Evolutionary conservation across 1,284 basidiomycete species (phyloP).

Genomic region (Thelephora terrestris): DNA sequence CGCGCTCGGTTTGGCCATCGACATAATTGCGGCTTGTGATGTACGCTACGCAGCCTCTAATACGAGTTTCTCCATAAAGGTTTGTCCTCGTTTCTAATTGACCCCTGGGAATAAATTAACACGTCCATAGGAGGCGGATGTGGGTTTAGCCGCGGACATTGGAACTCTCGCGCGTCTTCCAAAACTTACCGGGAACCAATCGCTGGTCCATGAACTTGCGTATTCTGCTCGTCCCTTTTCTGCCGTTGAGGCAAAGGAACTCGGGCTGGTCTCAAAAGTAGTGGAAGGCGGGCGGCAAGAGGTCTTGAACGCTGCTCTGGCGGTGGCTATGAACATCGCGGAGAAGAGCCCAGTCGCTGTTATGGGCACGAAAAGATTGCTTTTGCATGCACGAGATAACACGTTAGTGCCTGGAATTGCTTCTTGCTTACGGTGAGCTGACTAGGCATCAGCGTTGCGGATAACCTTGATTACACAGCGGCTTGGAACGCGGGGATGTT

Average conservation of each 20-base stretch:
- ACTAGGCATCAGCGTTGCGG: slow-evolving; percentile 44
- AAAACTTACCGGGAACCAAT: slow-evolving; percentile 74
- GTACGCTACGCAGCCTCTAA: slow-evolving; percentile 65
- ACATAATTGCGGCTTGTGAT: slow-evolving; percentile 77
- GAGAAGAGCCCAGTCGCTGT: slow-evolving; percentile 79
- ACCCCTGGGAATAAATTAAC: background rate
- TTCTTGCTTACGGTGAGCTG: background rate
- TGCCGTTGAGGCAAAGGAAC: slow-evolving; percentile 55
- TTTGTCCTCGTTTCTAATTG: background rate
- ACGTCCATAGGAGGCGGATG: slow-evolving; percentile 68
- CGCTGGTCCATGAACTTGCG: slow-evolving; percentile 71
- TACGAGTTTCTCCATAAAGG: slow-evolving; percentile 70
- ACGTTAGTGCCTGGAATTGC: slow-evolving; percentile 30
- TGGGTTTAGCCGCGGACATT: slow-evolving; percentile 86
- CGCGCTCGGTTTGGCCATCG: slow-evolving; percentile 66
- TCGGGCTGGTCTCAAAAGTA: slow-evolving; percentile 75
- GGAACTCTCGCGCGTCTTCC: slow-evolving; percentile 83
- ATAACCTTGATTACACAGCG: slow-evolving; percentile 73
- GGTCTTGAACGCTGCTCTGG: slow-evolving; percentile 51
- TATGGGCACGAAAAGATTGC: slow-evolving; percentile 70
- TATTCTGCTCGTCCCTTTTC: slow-evolving; percentile 70
- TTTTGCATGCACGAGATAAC: slow-evolving; percentile 70
- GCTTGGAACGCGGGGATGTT: slow-evolving; percentile 69
- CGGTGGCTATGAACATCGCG: slow-evolving; percentile 61
- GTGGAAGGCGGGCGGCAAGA: slow-evolving; percentile 56